Conservation (phyloP, 495 filamentous ascomycete genomes). For the Zalerion maritima region DNA sequence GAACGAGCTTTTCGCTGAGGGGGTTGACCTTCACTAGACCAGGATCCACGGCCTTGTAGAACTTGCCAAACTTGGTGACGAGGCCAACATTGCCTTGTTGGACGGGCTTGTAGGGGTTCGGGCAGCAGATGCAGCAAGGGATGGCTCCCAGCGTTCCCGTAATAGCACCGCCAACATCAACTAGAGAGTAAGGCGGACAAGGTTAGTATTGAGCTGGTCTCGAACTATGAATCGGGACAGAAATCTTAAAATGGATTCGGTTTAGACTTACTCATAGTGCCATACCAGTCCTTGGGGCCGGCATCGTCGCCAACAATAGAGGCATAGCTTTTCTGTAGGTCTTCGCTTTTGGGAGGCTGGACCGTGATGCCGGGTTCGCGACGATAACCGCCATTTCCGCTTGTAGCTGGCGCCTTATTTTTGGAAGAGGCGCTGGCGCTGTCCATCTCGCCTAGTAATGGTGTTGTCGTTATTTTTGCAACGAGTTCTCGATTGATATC, state of each 20-base stretch:
- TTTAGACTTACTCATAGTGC: slow-evolving; percentile 55
- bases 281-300: slow-evolving; percentile 78
- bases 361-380: slow-evolving; percentile 49
- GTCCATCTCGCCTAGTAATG: too few relatives aligned
- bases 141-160: slow-evolving; percentile 76
- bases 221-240: slow-evolving; percentile 1
- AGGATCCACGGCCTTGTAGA: slow-evolving; percentile 92
- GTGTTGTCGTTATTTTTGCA: too few relatives aligned
- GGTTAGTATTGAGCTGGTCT: not conserved
- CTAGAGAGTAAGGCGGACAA: slow-evolving; percentile 20
- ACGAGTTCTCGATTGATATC: too few relatives aligned
- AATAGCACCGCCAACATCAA: slow-evolving; percentile 59
- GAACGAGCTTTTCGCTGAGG: slow-evolving; percentile 75
- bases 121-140: slow-evolving; percentile 83
- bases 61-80: slow-evolving; percentile 90
- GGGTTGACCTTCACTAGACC: slow-evolving; percentile 97
- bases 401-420: too few relatives aligned
- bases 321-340: slow-evolving; percentile 84
- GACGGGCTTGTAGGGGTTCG: slow-evolving; percentile 95
- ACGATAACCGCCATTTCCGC: slow-evolving; percentile 29
- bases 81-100: slow-evolving; percentile 85
- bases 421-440: too few relatives aligned
- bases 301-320: slow-evolving; percentile 57
- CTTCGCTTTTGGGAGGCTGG: slow-evolving; percentile 63
- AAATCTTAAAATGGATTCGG: not conserved